Evolutionary conservation across 2,329 filamentous ascomycete species (phyloP).

Genomic region (Mycocentrospora acerina): DNA sequence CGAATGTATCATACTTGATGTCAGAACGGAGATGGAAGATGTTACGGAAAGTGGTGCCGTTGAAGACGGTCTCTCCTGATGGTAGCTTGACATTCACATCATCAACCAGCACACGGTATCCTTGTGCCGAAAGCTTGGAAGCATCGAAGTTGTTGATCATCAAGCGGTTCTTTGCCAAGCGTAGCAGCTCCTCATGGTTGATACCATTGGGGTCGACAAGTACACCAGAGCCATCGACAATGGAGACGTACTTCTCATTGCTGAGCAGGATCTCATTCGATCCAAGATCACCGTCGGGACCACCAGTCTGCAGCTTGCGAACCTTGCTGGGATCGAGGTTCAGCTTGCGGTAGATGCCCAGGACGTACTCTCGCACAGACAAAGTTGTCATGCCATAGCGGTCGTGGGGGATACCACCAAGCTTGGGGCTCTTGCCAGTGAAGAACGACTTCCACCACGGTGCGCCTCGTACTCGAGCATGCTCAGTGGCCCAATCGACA

Average conservation of each 20-base stretch:
- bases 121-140: slow-evolving; percentile 80
- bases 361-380: slow-evolving; percentile 92
- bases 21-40: slow-evolving; percentile 87
- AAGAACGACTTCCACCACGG: slow-evolving; percentile 99
- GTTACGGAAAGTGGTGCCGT: slow-evolving; percentile 95
- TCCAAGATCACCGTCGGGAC: slow-evolving; percentile 92
- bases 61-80: slow-evolving; percentile 80
- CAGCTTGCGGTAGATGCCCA: slow-evolving; percentile 95
- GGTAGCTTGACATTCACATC: slow-evolving; percentile 88
- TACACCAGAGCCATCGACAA: slow-evolving; percentile 96
- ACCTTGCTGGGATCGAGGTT: slow-evolving; percentile 83
- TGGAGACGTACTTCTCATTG: slow-evolving; percentile 91
- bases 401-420: slow-evolving; percentile 96
- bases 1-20: slow-evolving; percentile 79
- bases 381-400: slow-evolving; percentile 96
- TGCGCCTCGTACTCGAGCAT: slow-evolving; percentile 81
- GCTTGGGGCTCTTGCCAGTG: slow-evolving; percentile 93
- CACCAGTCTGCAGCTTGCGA: slow-evolving; percentile 94
- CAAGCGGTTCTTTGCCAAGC: slow-evolving; percentile 78
- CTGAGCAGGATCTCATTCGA: slow-evolving; percentile 97
- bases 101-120: slow-evolving; percentile 90
- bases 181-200: slow-evolving; percentile 77
- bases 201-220: slow-evolving; percentile 90
- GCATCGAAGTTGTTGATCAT: slow-evolving; percentile 90
- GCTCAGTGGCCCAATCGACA: slow-evolving; percentile 98